Evolutionary conservation across 345 rosid genomes (phyloP).

Genomic region (Salix suchowensis): DNA sequence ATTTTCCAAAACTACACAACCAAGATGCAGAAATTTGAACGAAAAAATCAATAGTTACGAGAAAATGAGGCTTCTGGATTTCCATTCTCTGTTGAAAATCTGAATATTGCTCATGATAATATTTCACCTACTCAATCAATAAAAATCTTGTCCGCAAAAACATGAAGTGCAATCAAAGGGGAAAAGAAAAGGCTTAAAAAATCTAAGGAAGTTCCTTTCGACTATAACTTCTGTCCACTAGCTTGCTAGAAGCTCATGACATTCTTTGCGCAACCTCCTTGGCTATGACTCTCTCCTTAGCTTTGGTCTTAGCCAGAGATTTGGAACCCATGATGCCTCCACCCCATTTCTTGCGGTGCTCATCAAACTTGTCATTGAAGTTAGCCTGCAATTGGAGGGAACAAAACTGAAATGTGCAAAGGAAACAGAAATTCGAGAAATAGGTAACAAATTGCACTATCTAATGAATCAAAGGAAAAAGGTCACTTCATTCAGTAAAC

Average conservation of each 20-base stretch:
- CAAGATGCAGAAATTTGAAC: too few relatives aligned
- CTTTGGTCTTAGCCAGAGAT: conserved; percentile 74
- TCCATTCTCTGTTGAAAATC: background rate
- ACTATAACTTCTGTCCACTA: background rate
- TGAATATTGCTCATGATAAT: background rate
- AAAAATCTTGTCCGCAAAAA: background rate
- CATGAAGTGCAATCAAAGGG: background rate
- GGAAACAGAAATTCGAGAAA: background rate
- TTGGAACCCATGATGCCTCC: conserved; percentile 91
- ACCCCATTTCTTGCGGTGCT: conserved; percentile 65
- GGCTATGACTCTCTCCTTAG: conserved; percentile 59
- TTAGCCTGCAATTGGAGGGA: conserved; percentile 37
- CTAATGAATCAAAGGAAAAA: background rate
- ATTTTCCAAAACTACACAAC: too few relatives aligned
- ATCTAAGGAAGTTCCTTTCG: background rate
- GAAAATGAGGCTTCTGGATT: background rate
- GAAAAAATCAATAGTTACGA: too few relatives aligned
- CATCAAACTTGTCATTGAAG: conserved; percentile 66
- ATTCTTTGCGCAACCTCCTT: conserved; percentile 80
- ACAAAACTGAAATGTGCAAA: background rate
- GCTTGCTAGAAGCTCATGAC: conserved; percentile 21
- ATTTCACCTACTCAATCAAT: background rate
- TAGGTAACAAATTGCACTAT: background rate
- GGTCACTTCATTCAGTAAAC: background rate
- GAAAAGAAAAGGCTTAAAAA: background rate